These are phyloP conservation scores for Xylaria sp. DNA, from an alignment of 2,329 filamentous ascomycete genomes.

Conservation along the genomic window DNA sequence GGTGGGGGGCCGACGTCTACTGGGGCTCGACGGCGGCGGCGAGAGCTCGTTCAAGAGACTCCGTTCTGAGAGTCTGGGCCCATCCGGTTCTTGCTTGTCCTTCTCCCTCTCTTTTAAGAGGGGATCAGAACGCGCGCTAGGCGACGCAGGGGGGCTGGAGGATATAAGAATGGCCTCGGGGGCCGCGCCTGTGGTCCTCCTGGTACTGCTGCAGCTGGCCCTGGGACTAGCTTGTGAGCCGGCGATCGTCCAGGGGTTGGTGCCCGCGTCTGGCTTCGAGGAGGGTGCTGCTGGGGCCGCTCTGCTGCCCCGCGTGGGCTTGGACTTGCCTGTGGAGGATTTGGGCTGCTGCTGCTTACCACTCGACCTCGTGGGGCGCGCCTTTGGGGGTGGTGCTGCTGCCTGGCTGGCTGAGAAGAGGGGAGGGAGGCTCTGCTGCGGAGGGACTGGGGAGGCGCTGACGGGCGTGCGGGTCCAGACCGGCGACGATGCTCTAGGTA, in stretches of 20 bases:
- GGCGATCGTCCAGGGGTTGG: constrained; percentile 44
- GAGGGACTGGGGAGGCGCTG: background rate
- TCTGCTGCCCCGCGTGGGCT: constrained; percentile 27
- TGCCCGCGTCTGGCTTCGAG: constrained; percentile 28
- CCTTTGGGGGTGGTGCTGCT: constrained; percentile 16
- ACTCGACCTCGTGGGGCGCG: constrained; percentile 29
- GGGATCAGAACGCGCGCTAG: constrained; percentile 32
- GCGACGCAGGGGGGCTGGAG: constrained; percentile 47
- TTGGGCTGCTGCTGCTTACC: constrained; percentile 38
- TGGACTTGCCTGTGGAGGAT: constrained; percentile 26
- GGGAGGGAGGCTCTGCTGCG: constrained; percentile 18
- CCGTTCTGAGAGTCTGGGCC: background rate
- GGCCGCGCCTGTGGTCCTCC: constrained; percentile 19
- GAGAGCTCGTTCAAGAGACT: background rate
- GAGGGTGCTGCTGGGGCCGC: constrained; percentile 22
- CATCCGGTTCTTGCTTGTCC: background rate
- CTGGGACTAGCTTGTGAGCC: constrained; percentile 50
- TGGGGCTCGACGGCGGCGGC: constrained; percentile 13
- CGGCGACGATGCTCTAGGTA: constrained; percentile 4
- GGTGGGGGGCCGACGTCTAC: constrained; percentile 21
- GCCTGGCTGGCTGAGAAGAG: constrained; percentile 9
- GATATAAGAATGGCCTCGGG: constrained; percentile 47
- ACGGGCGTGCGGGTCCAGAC: constrained; percentile 6
- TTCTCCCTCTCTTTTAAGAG: constrained; percentile 13
- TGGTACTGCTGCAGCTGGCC: constrained; percentile 27